Evolutionary conservation across 257 asterid genomes (phyloP), one percentile per base, ranked within the genome.

Genomic region (Scutellaria minor): DNA sequence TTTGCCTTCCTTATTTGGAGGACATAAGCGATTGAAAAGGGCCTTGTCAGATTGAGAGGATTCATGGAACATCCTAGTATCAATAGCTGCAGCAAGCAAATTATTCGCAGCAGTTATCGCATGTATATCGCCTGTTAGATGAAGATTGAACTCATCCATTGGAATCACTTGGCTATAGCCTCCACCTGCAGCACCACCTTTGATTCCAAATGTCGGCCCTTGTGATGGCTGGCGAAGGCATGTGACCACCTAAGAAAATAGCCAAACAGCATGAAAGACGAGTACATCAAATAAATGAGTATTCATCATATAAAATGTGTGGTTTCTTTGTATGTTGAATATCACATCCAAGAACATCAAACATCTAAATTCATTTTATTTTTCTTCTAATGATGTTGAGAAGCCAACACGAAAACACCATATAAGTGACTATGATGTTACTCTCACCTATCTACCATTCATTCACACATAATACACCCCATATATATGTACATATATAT

Each of bases 81-180:
- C 99, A 79, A 92, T 92, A 62, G 99, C 98, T 11, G 99, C 97
- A 58, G 98, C 99, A 46, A 95, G 90, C 56, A 95, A 93, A 87
- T 95, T 95, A 72, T 95, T 95, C 46, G 99, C 96, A 46, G 99
- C 99, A 48, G 97, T 95, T 57, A 95, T 95, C 39, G 98, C 99
- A 80, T 95, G 98, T 78, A 95, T 95, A 75, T 95, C 98, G 53
- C 99, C 98, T 4, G 99, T 95, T 76, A 95, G 55, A 82, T 95
- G 99, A 68, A 95, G 99, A 77, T 95, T 95, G 83, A 95, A 95
- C 82, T 95, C 99, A 52, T 95, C 99, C 99, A 95, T 95, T 1
- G 99, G 99, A 71, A 95, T 95, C 74, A 95, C 99, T 83, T 95
- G 98, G 83, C 98, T 95, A 74, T 95, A 95, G 82, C 99, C 98